Percentiles rank a stretch among this genome's conserved stretches.
Conservation (phyloP, 805 yeast genomes). For the Starmerella roubikii region DNA sequence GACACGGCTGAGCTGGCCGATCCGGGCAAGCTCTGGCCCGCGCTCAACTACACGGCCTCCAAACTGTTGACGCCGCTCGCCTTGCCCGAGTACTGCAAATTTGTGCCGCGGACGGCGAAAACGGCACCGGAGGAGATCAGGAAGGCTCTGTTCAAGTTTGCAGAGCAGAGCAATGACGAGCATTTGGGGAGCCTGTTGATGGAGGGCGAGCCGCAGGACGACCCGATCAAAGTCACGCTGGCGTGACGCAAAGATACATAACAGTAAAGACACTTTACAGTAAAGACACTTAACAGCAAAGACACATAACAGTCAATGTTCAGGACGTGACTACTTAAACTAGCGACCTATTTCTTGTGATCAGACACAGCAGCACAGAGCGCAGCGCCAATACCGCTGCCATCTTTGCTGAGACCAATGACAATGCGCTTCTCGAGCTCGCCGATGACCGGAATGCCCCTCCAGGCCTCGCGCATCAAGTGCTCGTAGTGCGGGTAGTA, state of each 20-base stretch:
- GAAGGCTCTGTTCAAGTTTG: constrained; percentile 6
- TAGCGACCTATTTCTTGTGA: too few relatives aligned
- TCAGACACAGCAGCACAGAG: constrained; percentile 47
- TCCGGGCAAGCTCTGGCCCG: not conserved
- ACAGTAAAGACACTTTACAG: not conserved
- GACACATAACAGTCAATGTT: too few relatives aligned
- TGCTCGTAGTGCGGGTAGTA: constrained; percentile 82
- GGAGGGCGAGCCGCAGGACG: constrained; percentile 5
- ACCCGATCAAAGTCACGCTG: constrained; percentile 6
- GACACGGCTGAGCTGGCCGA: not conserved
- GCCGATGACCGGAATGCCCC: constrained; percentile 33
- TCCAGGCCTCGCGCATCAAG: constrained; percentile 65
- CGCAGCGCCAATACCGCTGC: constrained; percentile 96
- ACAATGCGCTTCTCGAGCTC: constrained; percentile 62
- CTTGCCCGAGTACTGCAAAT: constrained; percentile 1
- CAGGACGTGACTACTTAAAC: too few relatives aligned
- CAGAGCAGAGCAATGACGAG: constrained; percentile 2
- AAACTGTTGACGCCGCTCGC: not conserved
- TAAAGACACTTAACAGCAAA: not conserved
- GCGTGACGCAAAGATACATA: not conserved
- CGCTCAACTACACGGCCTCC: constrained; percentile 3
- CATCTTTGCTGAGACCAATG: constrained; percentile 79
- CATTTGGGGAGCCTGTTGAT: constrained; percentile 4
- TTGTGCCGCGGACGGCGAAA: constrained; percentile 4
- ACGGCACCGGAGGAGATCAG: constrained; percentile 10